These are phyloP conservation scores for Boletus smithii DNA, from an alignment of 1,284 basidiomycete species.

Conservation along the genomic window DNA sequence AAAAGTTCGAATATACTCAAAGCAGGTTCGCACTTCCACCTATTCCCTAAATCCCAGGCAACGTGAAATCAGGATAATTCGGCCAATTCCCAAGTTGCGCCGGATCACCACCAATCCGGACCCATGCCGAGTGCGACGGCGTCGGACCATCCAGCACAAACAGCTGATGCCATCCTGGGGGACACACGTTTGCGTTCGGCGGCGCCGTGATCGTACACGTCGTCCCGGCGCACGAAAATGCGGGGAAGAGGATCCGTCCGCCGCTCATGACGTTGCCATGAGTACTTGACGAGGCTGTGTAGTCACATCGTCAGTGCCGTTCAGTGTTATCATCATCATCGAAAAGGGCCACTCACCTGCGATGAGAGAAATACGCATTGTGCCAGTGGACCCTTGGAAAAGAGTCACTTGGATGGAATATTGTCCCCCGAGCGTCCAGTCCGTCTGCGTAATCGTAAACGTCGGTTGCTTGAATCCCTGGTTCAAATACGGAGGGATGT, in stretches of 20 bases:
- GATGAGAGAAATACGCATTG: slow-evolving; percentile 61
- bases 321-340: too few relatives aligned
- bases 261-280: slow-evolving; percentile 74
- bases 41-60: slow-evolving; percentile 42
- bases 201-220: slow-evolving; percentile 67
- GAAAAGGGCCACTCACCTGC: slow-evolving; percentile 39
- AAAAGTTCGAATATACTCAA: background rate
- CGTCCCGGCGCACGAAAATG: slow-evolving; percentile 57
- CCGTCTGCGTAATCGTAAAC: slow-evolving; percentile 53
- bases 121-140: slow-evolving; percentile 66
- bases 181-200: slow-evolving; percentile 61
- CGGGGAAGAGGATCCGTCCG: slow-evolving; percentile 64
- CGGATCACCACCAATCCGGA: slow-evolving; percentile 74
- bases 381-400: slow-evolving; percentile 52
- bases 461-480: slow-evolving; percentile 54
- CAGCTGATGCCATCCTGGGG: slow-evolving; percentile 73
- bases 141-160: slow-evolving; percentile 73
- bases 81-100: slow-evolving; percentile 67
- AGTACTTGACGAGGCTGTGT: slow-evolving; percentile 64
- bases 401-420: slow-evolving; percentile 54
- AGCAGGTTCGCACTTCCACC: too few relatives aligned
- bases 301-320: background rate
- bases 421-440: slow-evolving; percentile 56
- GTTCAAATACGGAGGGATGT: slow-evolving; percentile 69
- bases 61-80: slow-evolving; percentile 55